phyloP scores from a whole-genome alignment of 2,329 filamentous ascomycete species.

The Penicillium sp. region DNA sequence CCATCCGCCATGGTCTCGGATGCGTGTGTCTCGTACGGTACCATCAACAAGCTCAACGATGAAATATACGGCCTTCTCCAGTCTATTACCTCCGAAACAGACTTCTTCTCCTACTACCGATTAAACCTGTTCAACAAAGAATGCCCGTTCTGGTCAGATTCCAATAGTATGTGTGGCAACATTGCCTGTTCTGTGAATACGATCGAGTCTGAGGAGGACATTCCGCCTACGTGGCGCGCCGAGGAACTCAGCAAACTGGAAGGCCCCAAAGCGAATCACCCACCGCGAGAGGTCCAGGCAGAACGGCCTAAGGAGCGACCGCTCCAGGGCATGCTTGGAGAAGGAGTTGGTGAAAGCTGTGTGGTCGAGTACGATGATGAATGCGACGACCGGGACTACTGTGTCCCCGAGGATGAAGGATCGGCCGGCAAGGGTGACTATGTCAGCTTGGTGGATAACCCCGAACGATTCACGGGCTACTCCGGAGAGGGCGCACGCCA shows the following conservation, averaged over 20 bases:
- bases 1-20: conserved; percentile 86
- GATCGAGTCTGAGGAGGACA: conserved; percentile 90
- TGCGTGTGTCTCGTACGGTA: conserved; percentile 89
- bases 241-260: conserved; percentile 89
- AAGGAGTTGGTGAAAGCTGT: conserved; percentile 87
- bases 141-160: conserved; percentile 95
- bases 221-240: conserved; percentile 86
- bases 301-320: conserved; percentile 68
- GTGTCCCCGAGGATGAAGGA: conserved; percentile 90
- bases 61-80: conserved; percentile 72
- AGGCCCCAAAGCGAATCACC: conserved; percentile 86
- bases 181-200: conserved; percentile 95
- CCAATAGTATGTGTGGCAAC: conserved; percentile 92
- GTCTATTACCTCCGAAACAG: conserved; percentile 78
- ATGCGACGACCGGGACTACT: conserved; percentile 95
- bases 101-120: conserved; percentile 98
- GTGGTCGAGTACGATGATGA: conserved; percentile 97
- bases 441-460: conserved; percentile 88
- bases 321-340: conserved; percentile 76
- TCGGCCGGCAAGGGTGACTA: conserved; percentile 87
- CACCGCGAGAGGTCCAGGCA: conserved; percentile 68
- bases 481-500: conserved; percentile 77
- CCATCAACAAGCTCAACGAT: conserved; percentile 79
- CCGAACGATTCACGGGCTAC: conserved; percentile 94
- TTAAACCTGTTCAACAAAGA: conserved; percentile 90